These are phyloP conservation scores for Neodidymelliopsis sp. DNA, from an alignment of 2,329 filamentous ascomycete genomes.

Conservation along the genomic window DNA sequence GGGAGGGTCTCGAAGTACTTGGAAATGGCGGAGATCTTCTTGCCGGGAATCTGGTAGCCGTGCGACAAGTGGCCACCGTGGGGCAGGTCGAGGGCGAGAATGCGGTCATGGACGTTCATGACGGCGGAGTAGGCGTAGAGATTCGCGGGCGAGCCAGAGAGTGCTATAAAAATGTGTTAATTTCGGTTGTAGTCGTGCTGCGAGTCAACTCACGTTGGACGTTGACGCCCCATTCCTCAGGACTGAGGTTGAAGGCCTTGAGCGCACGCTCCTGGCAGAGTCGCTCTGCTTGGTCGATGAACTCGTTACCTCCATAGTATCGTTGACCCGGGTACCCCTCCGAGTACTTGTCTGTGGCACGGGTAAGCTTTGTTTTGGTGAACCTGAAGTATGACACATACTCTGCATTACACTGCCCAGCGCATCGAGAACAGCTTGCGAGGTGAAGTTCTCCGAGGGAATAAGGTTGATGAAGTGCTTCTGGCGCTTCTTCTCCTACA, in stretches of 20 bases:
- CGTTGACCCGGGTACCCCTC: slow-evolving; percentile 97
- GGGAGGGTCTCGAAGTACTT: slow-evolving; percentile 99
- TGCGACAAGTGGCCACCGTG: slow-evolving; percentile 96
- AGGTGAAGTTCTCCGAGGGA: slow-evolving; percentile 99
- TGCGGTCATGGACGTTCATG: slow-evolving; percentile 88
- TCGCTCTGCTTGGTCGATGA: slow-evolving; percentile 95
- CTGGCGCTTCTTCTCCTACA: slow-evolving; percentile 90
- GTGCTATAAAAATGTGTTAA: slow-evolving; percentile 59
- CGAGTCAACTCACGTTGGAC: slow-evolving; percentile 72
- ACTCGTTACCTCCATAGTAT: slow-evolving; percentile 99
- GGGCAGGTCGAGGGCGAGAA: slow-evolving; percentile 96
- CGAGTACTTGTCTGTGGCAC: slow-evolving; percentile 86
- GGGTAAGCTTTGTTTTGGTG: slow-evolving; percentile 49
- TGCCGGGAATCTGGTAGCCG: slow-evolving; percentile 91
- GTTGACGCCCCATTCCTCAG: slow-evolving; percentile 96
- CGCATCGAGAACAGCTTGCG: slow-evolving; percentile 96
- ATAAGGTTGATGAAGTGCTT: slow-evolving; percentile 99
- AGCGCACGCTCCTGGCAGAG: slow-evolving; percentile 95
- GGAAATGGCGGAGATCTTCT: slow-evolving; percentile 88
- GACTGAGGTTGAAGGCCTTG: slow-evolving; percentile 85
- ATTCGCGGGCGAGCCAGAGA: slow-evolving; percentile 80
- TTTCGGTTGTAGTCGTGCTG: background rate
- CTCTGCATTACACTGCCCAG: slow-evolving; percentile 69
- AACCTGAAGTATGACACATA: slow-evolving; percentile 66
- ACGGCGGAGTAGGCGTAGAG: slow-evolving; percentile 90